Conservation (phyloP, 441 rosid species). For the Populus hybrid region DNA sequence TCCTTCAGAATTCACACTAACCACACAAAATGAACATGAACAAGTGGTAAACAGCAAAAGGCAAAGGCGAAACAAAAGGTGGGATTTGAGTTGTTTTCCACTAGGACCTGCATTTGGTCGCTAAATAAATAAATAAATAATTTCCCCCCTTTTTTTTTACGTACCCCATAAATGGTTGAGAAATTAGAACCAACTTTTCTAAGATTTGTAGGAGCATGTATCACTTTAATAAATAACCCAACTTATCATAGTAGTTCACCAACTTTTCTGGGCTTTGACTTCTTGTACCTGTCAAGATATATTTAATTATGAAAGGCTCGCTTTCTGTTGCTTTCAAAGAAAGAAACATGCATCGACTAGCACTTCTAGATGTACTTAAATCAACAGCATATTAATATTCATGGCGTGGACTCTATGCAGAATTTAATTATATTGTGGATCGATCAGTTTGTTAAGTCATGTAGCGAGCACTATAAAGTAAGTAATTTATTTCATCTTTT, state of each 20-base stretch:
- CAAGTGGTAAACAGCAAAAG: neutral
- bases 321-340: neutral
- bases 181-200: neutral
- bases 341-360: neutral
- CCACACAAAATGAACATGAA: neutral
- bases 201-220: neutral
- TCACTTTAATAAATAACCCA: neutral
- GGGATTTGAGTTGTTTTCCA: neutral
- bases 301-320: neutral
- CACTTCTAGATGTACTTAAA: too few relatives aligned
- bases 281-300: neutral
- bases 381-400: neutral
- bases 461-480: neutral
- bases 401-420: neutral
- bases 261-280: neutral
- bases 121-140: neutral
- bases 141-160: too few relatives aligned
- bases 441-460: neutral
- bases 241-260: neutral
- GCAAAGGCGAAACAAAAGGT: neutral
- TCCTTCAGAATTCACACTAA: neutral
- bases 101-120: neutral
- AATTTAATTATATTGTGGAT: too few relatives aligned
- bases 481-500: too few relatives aligned
- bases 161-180: neutral